phyloP scores from a whole-genome alignment of 345 rosid species.

The Lepidium africanum region DNA sequence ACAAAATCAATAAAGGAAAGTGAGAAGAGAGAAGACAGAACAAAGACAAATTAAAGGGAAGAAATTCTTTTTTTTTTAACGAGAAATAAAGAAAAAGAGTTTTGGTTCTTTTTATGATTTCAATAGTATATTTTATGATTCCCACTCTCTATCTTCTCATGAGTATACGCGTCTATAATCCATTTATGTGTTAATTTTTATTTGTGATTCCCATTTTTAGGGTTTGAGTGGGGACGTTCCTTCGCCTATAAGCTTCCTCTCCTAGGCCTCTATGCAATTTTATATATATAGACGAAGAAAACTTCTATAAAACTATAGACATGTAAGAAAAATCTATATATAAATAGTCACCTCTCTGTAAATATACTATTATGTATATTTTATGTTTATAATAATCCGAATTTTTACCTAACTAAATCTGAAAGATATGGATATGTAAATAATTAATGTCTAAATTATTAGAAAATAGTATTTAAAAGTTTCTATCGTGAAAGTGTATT shows the following conservation, averaged over 20 bases:
- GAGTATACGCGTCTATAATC: slow-evolving; percentile 31
- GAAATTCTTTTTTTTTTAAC: background rate
- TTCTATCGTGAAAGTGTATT: too few species aligned
- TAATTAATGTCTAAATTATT: too few species aligned
- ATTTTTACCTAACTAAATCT: too few species aligned
- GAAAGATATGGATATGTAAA: too few species aligned
- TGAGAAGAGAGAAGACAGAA: slow-evolving; percentile 28
- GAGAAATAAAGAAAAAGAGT: slow-evolving; percentile 1
- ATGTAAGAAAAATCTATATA: too few species aligned
- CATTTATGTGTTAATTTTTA: slow-evolving; percentile 1
- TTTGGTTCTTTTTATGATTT: slow-evolving; percentile 24
- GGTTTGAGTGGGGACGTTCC: slow-evolving; percentile 61
- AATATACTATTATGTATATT: too few species aligned
- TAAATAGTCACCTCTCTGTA: too few species aligned
- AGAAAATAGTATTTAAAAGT: too few species aligned
- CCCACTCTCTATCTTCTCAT: slow-evolving; percentile 20
- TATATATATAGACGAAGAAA: background rate
- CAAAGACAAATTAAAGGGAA: slow-evolving; percentile 17
- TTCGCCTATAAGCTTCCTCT: slow-evolving; percentile 53
- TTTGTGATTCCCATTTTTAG: slow-evolving; percentile 46
- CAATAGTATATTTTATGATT: slow-evolving; percentile 10
- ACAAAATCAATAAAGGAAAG: slow-evolving; percentile 21
- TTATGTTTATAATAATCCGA: too few species aligned
- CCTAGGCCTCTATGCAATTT: slow-evolving; percentile 12
- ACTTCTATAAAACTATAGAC: background rate